Evolutionary conservation across 257 asterid genomes (phyloP).

Genomic region (Capsicum chinense): DNA sequence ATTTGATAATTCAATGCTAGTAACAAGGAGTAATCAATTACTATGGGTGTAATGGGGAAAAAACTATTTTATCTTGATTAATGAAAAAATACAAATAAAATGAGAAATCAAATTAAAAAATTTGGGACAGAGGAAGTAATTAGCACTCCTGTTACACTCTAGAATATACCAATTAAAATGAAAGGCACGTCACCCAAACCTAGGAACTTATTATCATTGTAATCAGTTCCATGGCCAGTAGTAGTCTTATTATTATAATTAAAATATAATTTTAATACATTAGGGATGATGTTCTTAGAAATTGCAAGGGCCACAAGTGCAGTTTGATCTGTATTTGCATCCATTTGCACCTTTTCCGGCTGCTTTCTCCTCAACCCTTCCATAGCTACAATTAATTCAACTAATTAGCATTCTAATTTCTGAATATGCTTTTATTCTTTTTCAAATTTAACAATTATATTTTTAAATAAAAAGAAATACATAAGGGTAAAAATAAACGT

Average conservation of each 20-base stretch:
- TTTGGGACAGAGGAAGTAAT: too few species aligned
- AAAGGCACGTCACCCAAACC: not conserved
- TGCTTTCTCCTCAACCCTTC: not conserved
- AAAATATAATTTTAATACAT: not conserved
- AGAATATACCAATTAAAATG: not conserved
- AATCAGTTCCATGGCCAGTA: not conserved
- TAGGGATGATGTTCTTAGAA: not conserved
- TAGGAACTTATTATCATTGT: not conserved
- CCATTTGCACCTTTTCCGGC: constrained; percentile 26
- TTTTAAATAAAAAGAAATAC: not conserved
- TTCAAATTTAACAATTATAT: not conserved
- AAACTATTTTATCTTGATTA: too few species aligned
- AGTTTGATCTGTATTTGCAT: constrained; percentile 36
- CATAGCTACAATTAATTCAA: not conserved
- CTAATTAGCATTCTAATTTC: too few species aligned
- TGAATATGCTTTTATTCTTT: not conserved
- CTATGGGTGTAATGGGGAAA: too few species aligned
- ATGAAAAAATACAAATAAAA: too few species aligned
- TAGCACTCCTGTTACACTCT: not conserved
- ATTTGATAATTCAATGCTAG: too few species aligned
- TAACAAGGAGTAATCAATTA: too few species aligned
- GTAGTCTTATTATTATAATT: not conserved
- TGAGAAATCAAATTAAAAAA: too few species aligned
- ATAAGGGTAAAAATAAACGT: not conserved
- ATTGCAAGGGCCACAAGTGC: constrained; percentile 36